Evolutionary conservation across 2,329 filamentous ascomycete species (phyloP).

Genomic region (Hypoxylon sp.): DNA sequence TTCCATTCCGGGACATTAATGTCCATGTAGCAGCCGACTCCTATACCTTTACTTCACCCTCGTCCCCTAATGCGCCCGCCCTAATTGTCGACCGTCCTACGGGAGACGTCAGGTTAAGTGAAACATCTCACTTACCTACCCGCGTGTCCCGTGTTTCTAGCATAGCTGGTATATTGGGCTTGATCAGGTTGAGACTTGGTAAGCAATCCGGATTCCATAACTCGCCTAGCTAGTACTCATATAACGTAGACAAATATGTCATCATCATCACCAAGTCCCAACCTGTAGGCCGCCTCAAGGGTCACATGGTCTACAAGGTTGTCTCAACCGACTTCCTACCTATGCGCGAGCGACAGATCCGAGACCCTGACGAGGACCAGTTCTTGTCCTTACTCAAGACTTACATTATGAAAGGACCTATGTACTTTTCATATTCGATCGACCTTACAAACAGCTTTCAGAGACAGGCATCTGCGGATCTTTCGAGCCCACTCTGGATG

Average conservation of each 20-base stretch:
- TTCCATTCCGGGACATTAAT: conserved; percentile 96
- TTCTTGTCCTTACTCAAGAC: conserved; percentile 87
- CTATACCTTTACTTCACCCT: conserved; percentile 97
- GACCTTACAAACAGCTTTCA: conserved; percentile 98
- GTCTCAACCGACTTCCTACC: conserved; percentile 92
- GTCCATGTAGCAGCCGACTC: conserved; percentile 91
- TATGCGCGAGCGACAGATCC: conserved; percentile 90
- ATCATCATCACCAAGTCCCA: conserved; percentile 96
- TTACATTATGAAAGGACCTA: conserved; percentile 85
- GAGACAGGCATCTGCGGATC: conserved; percentile 84
- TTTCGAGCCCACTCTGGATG: conserved; percentile 85
- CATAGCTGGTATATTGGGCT: conserved; percentile 93
- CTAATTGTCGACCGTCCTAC: conserved; percentile 93
- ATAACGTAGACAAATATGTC: conserved; percentile 85
- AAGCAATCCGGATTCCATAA: conserved; percentile 51
- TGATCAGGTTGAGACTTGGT: conserved; percentile 95
- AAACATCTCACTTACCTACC: conserved; percentile 83
- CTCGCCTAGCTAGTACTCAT: conserved; percentile 23
- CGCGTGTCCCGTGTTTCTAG: conserved; percentile 83
- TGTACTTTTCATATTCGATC: conserved; percentile 98
- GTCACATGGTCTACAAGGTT: conserved; percentile 96
- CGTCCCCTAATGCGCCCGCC: conserved; percentile 88
- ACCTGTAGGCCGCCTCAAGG: conserved; percentile 90
- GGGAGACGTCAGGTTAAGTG: conserved; percentile 87
- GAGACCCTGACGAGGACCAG: conserved; percentile 93